A percentile compares a stretch with the other conserved stretches of the same genome.
phyloP scores from a whole-genome alignment of 257 asterid genomes.

The Dorcoceras hygrometricum region DNA sequence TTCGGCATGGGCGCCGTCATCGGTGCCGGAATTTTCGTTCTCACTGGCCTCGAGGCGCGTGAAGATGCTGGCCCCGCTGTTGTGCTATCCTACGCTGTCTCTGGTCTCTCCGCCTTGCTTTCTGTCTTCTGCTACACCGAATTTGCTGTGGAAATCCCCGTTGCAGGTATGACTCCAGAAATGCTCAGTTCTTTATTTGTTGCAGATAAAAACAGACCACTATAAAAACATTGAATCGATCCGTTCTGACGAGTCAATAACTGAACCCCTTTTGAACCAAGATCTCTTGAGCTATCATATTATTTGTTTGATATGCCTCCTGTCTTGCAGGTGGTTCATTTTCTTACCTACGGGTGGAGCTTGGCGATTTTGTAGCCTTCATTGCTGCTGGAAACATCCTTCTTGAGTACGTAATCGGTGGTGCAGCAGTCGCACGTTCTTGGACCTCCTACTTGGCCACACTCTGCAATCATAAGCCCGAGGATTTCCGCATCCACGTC shows the following conservation, averaged over 20 bases:
- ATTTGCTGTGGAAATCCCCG: conserved; percentile 84
- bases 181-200: no score
- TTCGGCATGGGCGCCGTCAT: conserved; percentile 91
- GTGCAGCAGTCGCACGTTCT: conserved; percentile 86
- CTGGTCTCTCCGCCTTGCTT: conserved; percentile 80
- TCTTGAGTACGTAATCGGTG: conserved; percentile 65
- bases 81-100: conserved; percentile 61
- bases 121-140: conserved; percentile 88
- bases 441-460: conserved; percentile 94
- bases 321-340: conserved; percentile 65
- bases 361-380: conserved; percentile 84
- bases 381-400: conserved; percentile 83
- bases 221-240: no score
- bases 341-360: conserved; percentile 82
- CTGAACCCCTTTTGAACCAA: no score
- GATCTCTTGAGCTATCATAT: no score
- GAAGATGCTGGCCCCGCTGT: conserved; percentile 65
- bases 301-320: not conserved
- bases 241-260: no score
- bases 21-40: conserved; percentile 85
- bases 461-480: conserved; percentile 41
- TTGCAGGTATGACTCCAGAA: conserved; percentile 64
- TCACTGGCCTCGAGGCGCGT: conserved; percentile 63
- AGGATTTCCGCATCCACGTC: conserved; percentile 44
- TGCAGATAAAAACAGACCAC: no score